Base-by-base conservation (phyloP, 1,284 basidiomycete genomes). In the Flammula alnicola region DNA sequence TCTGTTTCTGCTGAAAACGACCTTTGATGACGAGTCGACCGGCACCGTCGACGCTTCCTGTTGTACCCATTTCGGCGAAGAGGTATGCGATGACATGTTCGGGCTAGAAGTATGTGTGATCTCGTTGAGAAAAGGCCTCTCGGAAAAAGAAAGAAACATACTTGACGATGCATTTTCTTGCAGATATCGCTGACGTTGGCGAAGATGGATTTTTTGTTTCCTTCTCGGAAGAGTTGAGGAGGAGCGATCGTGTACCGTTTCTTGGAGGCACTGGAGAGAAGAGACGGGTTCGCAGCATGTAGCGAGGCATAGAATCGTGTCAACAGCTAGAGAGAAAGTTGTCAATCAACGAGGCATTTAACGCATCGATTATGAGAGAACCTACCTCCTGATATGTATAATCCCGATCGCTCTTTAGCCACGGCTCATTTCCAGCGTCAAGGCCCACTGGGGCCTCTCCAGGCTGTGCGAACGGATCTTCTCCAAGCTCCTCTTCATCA, bases 71-170 rank as follows among this genome's bases (percentile, higher is more conserved):
- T 76, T 99, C 96, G 46, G 97, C 87, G 70, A 98, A 98, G 60
- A 99, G 78, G 80, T 93, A 99, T 71, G 93, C 89, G 59, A 98
- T 98, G 62, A 98, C 94, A 67, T 99, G 97, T 73, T 99, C 97
- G n/a, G 96, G 95, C 74, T 94, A 30, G 39, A 22, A 3, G 2
- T 14, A n/a, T 2, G 49, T 25, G 14, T 17, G 32, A 32, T n/a
- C 17, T 14, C 23, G 7, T 1, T n/a, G n/a, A n/a, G n/a, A n/a
- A n/a, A n/a, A n/a, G n/a, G n/a, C n/a, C n/a, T n/a, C n/a, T n/a
- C 5, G 19, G 14, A 45, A 29, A 14, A 2, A 43, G 7, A 14
- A 25, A 36, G 27, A 45, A 43, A 32, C 68, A 19, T 40, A 74
- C 77, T 66, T 78, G 91, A 69, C 96, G 83, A 76, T 98, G 96